These are phyloP conservation scores for Penicillium pulvis DNA, from an alignment of 495 filamentous ascomycete species.

Conservation along the genomic window DNA sequence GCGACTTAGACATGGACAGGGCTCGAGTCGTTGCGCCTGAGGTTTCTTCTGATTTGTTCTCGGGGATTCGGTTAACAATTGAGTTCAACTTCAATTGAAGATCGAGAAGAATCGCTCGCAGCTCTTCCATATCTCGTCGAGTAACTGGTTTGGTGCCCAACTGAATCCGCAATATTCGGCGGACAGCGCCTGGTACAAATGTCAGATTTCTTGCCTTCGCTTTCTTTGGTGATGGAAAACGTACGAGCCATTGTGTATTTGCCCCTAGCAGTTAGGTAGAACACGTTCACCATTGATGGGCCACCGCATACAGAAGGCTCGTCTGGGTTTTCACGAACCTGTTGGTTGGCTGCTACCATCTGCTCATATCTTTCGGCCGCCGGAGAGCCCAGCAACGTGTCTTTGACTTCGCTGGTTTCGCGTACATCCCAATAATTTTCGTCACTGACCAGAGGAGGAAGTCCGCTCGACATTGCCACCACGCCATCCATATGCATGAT, in stretches of 20 bases:
- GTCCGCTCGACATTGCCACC: conserved; percentile 50
- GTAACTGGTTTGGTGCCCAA: conserved; percentile 48
- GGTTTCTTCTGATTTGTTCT: conserved; percentile 16
- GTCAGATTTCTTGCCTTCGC: conserved; percentile 15
- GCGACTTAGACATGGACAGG: conserved; percentile 36
- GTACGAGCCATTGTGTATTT: conserved; percentile 53
- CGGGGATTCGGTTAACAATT: conserved; percentile 45
- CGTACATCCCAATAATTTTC: conserved; percentile 53
- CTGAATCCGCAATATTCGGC: conserved; percentile 48
- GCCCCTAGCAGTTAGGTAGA: conserved; percentile 46
- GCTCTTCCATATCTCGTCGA: conserved; percentile 48
- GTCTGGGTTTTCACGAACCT: conserved; percentile 45
- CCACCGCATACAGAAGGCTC: conserved; percentile 47
- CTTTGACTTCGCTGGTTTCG: conserved; percentile 49
- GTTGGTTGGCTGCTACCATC: conserved; percentile 34
- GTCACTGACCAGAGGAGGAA: conserved; percentile 47
- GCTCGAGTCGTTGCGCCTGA: conserved; percentile 25
- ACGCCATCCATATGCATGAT: conserved; percentile 66
- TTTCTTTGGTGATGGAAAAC: conserved; percentile 11
- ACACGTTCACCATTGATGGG: conserved; percentile 50
- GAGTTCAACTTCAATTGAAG: conserved; percentile 49
- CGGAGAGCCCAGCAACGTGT: conserved; percentile 44
- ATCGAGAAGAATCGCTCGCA: conserved; percentile 45
- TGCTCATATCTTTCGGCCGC: conserved; percentile 42
- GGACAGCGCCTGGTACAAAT: conserved; percentile 38